Evolutionary conservation across 305 asterid species (phyloP).

Genomic region (Fraxinus paxiana): DNA sequence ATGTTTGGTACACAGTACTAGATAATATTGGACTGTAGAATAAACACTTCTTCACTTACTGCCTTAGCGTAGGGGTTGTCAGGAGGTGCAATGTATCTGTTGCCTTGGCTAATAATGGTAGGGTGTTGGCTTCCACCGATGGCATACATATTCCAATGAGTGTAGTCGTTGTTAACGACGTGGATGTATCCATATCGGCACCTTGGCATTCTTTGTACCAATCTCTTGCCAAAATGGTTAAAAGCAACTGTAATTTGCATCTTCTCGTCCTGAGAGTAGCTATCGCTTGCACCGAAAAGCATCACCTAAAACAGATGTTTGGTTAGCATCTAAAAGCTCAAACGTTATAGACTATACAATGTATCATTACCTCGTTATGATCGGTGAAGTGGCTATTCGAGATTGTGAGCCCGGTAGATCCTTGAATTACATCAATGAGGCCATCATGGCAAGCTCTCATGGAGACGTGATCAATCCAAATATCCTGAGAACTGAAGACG

Average conservation of each 20-base stretch:
- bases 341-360: neutral
- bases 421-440: slow-evolving; percentile 50
- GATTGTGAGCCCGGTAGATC: slow-evolving; percentile 57
- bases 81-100: slow-evolving; percentile 44
- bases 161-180: slow-evolving; percentile 49
- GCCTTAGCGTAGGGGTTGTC: slow-evolving; percentile 15
- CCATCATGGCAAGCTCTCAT: slow-evolving; percentile 55
- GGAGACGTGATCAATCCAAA: slow-evolving; percentile 73
- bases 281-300: slow-evolving; percentile 44
- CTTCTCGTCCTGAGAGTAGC: slow-evolving; percentile 20
- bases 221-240: slow-evolving; percentile 39
- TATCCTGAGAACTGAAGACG: slow-evolving; percentile 44
- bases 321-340: neutral
- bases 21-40: neutral
- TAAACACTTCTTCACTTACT: slow-evolving; percentile 6
- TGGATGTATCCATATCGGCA: slow-evolving; percentile 42
- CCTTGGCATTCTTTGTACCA: slow-evolving; percentile 51
- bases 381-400: slow-evolving; percentile 69
- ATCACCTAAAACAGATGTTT: slow-evolving; percentile 21
- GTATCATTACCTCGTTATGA: slow-evolving; percentile 45
- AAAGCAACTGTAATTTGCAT: slow-evolving; percentile 48
- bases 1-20: neutral
- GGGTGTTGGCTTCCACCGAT: slow-evolving; percentile 45
- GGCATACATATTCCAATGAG: slow-evolving; percentile 50
- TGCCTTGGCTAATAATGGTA: slow-evolving; percentile 49